These are phyloP conservation scores for Xylaria cubensis DNA, from an alignment of 495 filamentous ascomycete genomes.

Conservation along the genomic window DNA sequence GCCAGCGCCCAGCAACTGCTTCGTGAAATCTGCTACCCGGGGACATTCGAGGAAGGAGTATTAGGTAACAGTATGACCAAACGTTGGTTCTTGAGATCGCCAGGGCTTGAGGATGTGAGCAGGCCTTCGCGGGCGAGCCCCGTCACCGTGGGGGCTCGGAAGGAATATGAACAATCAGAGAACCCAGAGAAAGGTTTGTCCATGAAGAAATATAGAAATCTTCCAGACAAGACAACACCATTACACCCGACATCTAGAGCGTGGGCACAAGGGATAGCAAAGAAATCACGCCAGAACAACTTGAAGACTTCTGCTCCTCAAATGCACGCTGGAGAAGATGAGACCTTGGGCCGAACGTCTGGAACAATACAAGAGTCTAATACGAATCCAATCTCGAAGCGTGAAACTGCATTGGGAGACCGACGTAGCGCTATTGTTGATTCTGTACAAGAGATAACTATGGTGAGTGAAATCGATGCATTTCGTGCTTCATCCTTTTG, in stretches of 20 bases:
- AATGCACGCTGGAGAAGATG: neutral
- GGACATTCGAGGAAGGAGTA: neutral
- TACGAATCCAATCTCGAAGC: constrained; percentile 5
- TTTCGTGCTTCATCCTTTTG: neutral
- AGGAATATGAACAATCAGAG: neutral
- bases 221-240: neutral
- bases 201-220: neutral
- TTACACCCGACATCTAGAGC: constrained; percentile 15
- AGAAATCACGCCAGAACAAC: constrained; percentile 8
- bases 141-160: neutral
- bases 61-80: neutral
- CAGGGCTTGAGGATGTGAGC: neutral
- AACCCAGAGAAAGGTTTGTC: neutral
- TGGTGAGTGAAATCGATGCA: neutral
- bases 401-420: constrained; percentile 3
- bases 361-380: neutral
- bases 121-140: neutral
- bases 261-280: constrained; percentile 14
- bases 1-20: neutral
- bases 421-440: constrained; percentile 16
- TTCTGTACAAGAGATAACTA: constrained; percentile 11
- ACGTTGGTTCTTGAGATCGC: neutral
- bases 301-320: neutral
- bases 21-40: neutral
- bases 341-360: neutral